Conservation (phyloP, 192 early-diverging fungal species). For the Coemansia sp. region DNA sequence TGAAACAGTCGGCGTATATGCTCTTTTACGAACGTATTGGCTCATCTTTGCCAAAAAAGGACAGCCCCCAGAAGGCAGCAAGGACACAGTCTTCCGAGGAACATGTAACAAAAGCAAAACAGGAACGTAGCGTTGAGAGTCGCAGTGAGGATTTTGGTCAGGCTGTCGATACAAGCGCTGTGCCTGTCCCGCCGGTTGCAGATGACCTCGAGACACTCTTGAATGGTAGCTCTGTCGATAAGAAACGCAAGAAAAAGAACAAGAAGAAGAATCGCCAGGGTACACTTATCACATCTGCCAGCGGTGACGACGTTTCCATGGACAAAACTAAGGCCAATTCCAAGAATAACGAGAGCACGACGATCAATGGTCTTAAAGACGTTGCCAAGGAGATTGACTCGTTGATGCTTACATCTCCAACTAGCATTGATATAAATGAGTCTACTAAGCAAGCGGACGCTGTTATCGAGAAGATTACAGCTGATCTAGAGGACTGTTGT, state of each 20-base stretch:
- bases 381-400: background rate
- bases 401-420: background rate
- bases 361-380: conserved; percentile 1
- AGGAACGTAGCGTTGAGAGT: background rate
- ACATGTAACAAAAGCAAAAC: background rate
- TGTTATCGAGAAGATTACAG: conserved; percentile 4
- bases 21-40: conserved; percentile 68
- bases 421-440: background rate
- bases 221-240: conserved; percentile 13
- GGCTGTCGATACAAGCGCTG: conserved; percentile 6
- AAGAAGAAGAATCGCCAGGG: conserved; percentile 20
- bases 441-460: conserved; percentile 1
- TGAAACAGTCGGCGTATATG: conserved; percentile 78
- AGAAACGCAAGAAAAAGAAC: conserved; percentile 48
- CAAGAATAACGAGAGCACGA: background rate
- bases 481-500: conserved; percentile 4
- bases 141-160: conserved; percentile 1
- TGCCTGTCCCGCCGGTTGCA: conserved; percentile 7
- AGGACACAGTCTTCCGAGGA: background rate
- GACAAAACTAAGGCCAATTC: too few relatives aligned
- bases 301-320: too few relatives aligned
- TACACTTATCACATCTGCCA: background rate
- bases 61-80: background rate
- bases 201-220: conserved; percentile 39
- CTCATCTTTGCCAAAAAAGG: conserved; percentile 5